Conservation (phyloP, 352 stramenopile genomes). For the Blastocystis sp. region DNA sequence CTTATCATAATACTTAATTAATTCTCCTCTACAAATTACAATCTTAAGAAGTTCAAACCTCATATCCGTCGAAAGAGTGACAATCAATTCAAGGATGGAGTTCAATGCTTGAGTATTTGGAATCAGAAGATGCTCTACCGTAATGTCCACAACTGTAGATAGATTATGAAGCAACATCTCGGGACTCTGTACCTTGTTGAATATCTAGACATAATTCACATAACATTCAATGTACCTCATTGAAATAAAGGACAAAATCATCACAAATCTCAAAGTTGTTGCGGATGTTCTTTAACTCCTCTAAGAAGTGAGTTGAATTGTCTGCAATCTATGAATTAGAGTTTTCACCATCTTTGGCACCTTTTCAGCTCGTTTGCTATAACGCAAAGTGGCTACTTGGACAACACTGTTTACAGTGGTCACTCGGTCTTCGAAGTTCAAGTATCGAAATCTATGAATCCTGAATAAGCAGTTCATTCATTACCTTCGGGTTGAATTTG, state of each 20-base stretch:
- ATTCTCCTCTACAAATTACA: background rate
- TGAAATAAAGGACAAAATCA: constrained; percentile 67
- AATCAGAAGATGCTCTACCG: constrained; percentile 30
- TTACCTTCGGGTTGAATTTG: constrained; percentile 29
- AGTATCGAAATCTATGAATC: constrained; percentile 45
- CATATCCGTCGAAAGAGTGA: constrained; percentile 49
- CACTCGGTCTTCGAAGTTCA: constrained; percentile 60
- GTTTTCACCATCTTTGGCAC: background rate
- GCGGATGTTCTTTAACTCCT: constrained; percentile 37
- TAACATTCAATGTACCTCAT: background rate
- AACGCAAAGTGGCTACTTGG: constrained; percentile 40
- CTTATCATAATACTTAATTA: constrained; percentile 58
- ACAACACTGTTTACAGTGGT: constrained; percentile 48
- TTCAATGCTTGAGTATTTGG: constrained; percentile 15
- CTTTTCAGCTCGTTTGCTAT: constrained; percentile 44
- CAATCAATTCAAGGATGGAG: constrained; percentile 37
- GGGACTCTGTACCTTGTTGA: constrained; percentile 44
- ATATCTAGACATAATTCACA: background rate
- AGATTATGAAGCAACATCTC: constrained; percentile 64
- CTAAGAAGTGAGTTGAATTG: constrained; percentile 59
- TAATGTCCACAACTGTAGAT: constrained; percentile 47
- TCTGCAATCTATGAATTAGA: constrained; percentile 44
- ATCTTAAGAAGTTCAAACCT: background rate
- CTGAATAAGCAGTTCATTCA: background rate
- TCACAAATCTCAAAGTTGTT: constrained; percentile 63